A percentile compares a stretch with the other conserved stretches of the same genome.
Evolutionary conservation across 169 alveolate species (phyloP).

Genomic region (Plasmodium cynomolgi): DNA sequence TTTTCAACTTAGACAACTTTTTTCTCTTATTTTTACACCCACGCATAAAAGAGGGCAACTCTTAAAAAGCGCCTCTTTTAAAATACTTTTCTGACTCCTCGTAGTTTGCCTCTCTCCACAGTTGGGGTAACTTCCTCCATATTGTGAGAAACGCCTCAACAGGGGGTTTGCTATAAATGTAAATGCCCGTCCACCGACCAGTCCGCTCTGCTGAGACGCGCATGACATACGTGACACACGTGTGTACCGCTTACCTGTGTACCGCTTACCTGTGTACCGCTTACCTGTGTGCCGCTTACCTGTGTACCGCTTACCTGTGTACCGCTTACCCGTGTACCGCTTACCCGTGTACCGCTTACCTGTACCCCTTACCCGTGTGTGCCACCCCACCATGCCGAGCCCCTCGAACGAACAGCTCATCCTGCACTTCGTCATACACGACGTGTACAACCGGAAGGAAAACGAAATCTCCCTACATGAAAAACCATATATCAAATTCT

Average conservation of each 20-base stretch:
- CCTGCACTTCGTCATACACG: slow-evolving; percentile 36
- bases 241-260: too few species aligned
- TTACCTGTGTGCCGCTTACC: too few species aligned
- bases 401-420: slow-evolving; percentile 11
- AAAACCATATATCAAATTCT: slow-evolving; percentile 51
- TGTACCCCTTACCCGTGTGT: neutral
- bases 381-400: neutral
- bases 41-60: neutral
- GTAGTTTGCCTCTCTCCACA: neutral
- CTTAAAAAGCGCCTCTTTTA: neutral
- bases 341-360: too few species aligned
- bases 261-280: too few species aligned
- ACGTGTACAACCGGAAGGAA: slow-evolving; percentile 15
- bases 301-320: too few species aligned
- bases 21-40: neutral
- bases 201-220: too few species aligned
- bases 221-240: too few species aligned
- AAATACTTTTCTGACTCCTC: neutral
- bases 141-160: neutral
- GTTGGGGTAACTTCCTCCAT: neutral
- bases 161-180: neutral
- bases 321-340: too few species aligned
- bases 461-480: slow-evolving; percentile 11
- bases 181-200: neutral
- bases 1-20: neutral